Evolutionary conservation across 2,329 filamentous ascomycete species (phyloP), one percentile per base, ranked within the genome.

Genomic region (Aphanoascus verrucosus): DNA sequence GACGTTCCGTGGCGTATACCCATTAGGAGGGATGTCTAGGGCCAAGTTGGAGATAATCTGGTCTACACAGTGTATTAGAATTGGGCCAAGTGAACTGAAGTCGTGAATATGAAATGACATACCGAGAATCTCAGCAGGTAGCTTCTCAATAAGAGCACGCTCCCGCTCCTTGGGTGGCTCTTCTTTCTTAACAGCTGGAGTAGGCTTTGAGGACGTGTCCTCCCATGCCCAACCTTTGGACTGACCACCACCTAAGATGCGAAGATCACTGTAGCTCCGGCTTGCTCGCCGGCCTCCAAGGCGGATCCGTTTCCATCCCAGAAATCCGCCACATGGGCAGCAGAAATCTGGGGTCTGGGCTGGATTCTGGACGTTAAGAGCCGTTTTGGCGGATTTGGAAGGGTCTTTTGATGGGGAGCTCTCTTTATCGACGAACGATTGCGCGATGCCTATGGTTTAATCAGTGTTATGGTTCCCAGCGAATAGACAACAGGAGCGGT

Each of bases 31-130:
- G 11, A 88, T 77, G 67, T 91, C 86, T 54, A 86, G 72, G 31
- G 85, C 82, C 51, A 91, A 76, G 49, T 86, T 76, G 57, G 85
- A 83, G 63, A 91, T 85, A 57, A 91, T 88, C 64, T 81, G 72
- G 62, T 81, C 86, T 87, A 60, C 35, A 52, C 14, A 41, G 31
- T 43, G 7, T 20, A 8, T 61, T 57, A 57, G 53, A 49, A 49
- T 45, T 5, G 7, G 40, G n/a, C 14, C 19, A n/a, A n/a, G 1
- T 44, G 19, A 19, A 2, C 20, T 19, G 17, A 19, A 14, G n/a
- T 11, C 20, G 14, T 28, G 19, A 5, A 28, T 2, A 19, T 28
- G n/a, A 17, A 19, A 35, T 35, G 49, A 74, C 82, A 70, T 76
- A 88, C 85, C 79, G 54, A 87, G 77, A 58, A 89, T 73, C 69